A percentile compares a stretch with the other conserved stretches of the same genome.
Conservation (phyloP, 1,284 basidiomycete species). For the Cutaneotrichosporon cyanovorans region DNA sequence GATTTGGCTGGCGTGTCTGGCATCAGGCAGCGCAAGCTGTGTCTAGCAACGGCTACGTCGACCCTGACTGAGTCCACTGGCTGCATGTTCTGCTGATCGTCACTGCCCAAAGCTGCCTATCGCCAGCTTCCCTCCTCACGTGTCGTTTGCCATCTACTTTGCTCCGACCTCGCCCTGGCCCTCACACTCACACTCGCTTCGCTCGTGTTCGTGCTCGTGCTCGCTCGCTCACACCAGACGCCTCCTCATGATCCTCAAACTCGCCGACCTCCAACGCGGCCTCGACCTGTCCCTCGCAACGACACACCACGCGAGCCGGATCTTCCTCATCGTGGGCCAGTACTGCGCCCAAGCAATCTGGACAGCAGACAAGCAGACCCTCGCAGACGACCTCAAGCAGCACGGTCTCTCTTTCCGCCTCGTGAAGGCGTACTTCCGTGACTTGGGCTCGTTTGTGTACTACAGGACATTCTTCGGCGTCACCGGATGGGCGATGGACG, state of each 20-base stretch:
- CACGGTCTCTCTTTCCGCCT: slow-evolving; percentile 22
- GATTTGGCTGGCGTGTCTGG: too few species aligned
- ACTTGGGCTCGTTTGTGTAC: slow-evolving; percentile 24
- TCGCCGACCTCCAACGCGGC: slow-evolving; percentile 62
- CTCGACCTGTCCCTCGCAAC: slow-evolving; percentile 52
- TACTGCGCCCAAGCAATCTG: slow-evolving; percentile 81
- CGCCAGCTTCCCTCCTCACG: too few species aligned
- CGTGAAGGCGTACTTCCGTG: slow-evolving; percentile 12
- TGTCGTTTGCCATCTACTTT: too few species aligned
- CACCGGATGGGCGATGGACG: slow-evolving; percentile 54
- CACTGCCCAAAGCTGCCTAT: too few species aligned
- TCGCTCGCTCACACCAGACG: slow-evolving; percentile 21
- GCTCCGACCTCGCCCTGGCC: too few species aligned
- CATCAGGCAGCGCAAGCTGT: too few species aligned
- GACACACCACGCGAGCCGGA: slow-evolving; percentile 59
- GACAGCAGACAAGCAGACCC: slow-evolving; percentile 56
- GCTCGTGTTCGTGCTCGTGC: neutral
- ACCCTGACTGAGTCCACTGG: too few species aligned
- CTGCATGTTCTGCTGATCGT: too few species aligned
- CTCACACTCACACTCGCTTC: too few species aligned
- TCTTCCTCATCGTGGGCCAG: slow-evolving; percentile 86
- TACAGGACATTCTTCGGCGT: slow-evolving; percentile 32
- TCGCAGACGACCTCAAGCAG: slow-evolving; percentile 8
- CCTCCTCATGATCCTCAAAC: slow-evolving; percentile 43
- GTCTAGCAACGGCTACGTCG: too few species aligned